Evolutionary conservation across 75 land plant genomes (phyloP), one percentile per base, ranked within the genome.

Genomic region (Chamaecyparis obtusa): DNA sequence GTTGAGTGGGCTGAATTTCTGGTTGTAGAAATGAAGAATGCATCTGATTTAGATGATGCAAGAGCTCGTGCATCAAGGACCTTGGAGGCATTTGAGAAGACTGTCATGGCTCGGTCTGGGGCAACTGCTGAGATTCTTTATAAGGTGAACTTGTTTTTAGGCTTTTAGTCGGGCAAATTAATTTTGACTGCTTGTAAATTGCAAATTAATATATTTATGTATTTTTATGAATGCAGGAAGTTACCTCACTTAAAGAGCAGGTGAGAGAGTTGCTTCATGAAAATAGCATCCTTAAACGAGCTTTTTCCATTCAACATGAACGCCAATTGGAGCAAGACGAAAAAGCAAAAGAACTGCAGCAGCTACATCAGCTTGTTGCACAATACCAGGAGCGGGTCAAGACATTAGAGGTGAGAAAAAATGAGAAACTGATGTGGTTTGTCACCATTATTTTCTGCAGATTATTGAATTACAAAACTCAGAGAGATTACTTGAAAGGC

Each of bases 231-330:
- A 83, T 71, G 5, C 89, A 96, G 98, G 99, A 97, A 82, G 95
- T 93, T 86, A 78, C 86, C 33, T 83, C 89, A 37, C 91, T 98
- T 67, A 97, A 94, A 87, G 94, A 93, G 87, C 99, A 95, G 89
- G 60, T 95, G 13, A 92, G 97, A 88, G 91, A 85, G 36, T 87
- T 98, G 57, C 81, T 95, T 64, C 92, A 92, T 37, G 99, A 98
- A 32, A 97, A 96, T 85, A 88, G 78, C 10, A 91, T 97, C 64
- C 93, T 98, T 39, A 98, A 98, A 86, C 90, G 99, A 56, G 99
- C 99, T 44, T 99, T 98, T 9, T 88, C 99, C 3, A 96, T 98
- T 79, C 99, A 98, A 78, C 97, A 98, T 88, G 99, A 97, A 81
- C 91, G 97, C 7, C 96, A 96, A 87, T 92, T 93, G 46, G 99